Conservation (phyloP, 345 rosid genomes). For the Populus tremula region DNA sequence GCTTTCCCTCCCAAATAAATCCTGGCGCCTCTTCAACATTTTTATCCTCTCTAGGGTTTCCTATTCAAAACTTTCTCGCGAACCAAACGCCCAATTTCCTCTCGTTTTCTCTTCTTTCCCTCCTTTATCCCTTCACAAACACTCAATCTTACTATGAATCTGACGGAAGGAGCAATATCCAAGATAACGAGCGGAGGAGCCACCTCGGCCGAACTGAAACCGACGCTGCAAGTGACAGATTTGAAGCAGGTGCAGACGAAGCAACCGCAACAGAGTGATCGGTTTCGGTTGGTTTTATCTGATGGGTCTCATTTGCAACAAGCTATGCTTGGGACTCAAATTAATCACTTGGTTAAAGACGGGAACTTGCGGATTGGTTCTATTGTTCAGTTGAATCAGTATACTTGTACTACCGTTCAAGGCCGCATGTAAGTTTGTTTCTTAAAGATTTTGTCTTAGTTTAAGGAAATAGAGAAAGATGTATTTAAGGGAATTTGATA, state of each 20-base stretch:
- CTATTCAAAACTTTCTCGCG: too few relatives aligned
- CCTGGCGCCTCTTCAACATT: too few relatives aligned
- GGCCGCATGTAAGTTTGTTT: slow-evolving; percentile 47
- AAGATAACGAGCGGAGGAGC: slow-evolving; percentile 49
- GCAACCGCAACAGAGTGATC: slow-evolving; percentile 41
- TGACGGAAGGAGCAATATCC: slow-evolving; percentile 62
- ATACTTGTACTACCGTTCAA: slow-evolving; percentile 59
- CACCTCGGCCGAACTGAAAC: slow-evolving; percentile 48
- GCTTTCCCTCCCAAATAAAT: too few relatives aligned
- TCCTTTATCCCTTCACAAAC: too few relatives aligned
- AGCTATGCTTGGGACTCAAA: slow-evolving; percentile 68
- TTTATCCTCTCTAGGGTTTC: too few relatives aligned
- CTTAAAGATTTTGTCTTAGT: too few relatives aligned
- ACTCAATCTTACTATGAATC: slow-evolving; percentile 2
- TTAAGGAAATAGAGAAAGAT: too few relatives aligned
- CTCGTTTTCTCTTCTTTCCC: too few relatives aligned
- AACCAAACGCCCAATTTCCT: too few relatives aligned
- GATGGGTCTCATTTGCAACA: slow-evolving; percentile 60
- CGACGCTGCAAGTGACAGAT: slow-evolving; percentile 71
- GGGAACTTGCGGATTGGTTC: slow-evolving; percentile 62
- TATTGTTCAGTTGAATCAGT: slow-evolving; percentile 49
- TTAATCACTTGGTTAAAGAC: slow-evolving; percentile 47
- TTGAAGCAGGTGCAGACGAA: slow-evolving; percentile 53
- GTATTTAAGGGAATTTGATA: too few relatives aligned
- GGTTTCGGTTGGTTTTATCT: slow-evolving; percentile 56